Conservation (phyloP, 2,329 filamentous ascomycete genomes). For the Alternaria arborescens region DNA sequence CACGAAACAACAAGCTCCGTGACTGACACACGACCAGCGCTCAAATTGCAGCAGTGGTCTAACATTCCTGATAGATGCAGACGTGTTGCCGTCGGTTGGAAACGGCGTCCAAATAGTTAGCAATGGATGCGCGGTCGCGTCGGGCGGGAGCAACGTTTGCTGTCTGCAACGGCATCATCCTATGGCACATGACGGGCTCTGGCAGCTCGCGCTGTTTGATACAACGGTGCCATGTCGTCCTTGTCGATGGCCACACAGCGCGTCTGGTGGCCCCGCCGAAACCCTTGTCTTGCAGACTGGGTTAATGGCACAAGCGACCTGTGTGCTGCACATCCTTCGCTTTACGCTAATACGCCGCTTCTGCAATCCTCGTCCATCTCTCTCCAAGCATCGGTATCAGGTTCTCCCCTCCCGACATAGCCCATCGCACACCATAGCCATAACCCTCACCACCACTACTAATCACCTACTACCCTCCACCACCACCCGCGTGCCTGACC, state of each 20-base stretch:
- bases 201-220: conserved; percentile 23
- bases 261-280: conserved; percentile 21
- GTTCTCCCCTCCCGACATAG: not conserved
- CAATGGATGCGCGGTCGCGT: conserved; percentile 4
- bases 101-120: not conserved
- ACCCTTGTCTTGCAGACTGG: conserved; percentile 35
- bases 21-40: conserved; percentile 6
- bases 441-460: not conserved
- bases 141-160: conserved; percentile 34
- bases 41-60: conserved; percentile 11
- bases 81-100: conserved; percentile 12
- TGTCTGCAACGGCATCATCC: conserved; percentile 28
- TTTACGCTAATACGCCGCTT: conserved; percentile 24
- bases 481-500: conserved; percentile 12
- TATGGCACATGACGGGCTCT: conserved; percentile 11
- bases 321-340: conserved; percentile 28
- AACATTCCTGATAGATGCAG: not conserved
- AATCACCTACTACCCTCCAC: not conserved
- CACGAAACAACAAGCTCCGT: conserved; percentile 21
- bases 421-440: not conserved
- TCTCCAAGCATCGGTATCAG: conserved; percentile 3
- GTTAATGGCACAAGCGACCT: conserved; percentile 38
- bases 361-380: conserved; percentile 11
- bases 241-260: conserved; percentile 29
- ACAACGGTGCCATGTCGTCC: conserved; percentile 24